A percentile compares a stretch with the other conserved stretches of the same genome.
Conservation (phyloP, 1,284 basidiomycete species). For the Fomitopsis schrenkii region DNA sequence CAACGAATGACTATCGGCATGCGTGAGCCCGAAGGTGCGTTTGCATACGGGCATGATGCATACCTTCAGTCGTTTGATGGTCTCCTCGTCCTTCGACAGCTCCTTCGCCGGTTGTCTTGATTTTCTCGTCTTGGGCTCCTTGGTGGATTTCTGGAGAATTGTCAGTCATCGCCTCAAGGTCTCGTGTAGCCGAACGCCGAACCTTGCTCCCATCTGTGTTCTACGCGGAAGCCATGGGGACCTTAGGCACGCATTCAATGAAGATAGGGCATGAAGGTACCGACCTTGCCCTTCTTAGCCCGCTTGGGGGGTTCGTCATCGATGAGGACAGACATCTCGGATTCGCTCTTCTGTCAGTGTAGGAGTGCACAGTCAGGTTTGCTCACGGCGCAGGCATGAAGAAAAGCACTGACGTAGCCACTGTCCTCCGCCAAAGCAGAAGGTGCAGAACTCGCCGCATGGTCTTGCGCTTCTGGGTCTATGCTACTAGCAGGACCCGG, state of each 20-base stretch:
- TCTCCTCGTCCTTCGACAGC: constrained; percentile 31
- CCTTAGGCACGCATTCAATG: not conserved
- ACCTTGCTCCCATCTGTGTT: not conserved
- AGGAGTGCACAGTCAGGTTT: too few relatives aligned
- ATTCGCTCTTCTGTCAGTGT: constrained; percentile 42
- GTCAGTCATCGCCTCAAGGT: not conserved
- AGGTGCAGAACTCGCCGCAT: not conserved
- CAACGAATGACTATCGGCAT: constrained; percentile 51
- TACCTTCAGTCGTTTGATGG: constrained; percentile 34
- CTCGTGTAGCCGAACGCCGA: not conserved
- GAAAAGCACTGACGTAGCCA: constrained; percentile 3
- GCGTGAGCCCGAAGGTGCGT: not conserved
- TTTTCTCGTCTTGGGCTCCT: constrained; percentile 21
- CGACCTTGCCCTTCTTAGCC: constrained; percentile 15
- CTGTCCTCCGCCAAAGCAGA: constrained; percentile 4
- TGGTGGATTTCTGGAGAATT: not conserved
- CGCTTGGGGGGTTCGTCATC: constrained; percentile 53
- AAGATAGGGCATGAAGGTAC: not conserved
- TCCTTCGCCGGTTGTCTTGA: constrained; percentile 21
- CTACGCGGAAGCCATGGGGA: not conserved
- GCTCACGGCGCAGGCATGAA: not conserved
- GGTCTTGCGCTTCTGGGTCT: not conserved
- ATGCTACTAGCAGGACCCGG: not conserved
- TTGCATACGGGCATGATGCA: not conserved
- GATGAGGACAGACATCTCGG: constrained; percentile 56